Evolutionary conservation across 2,329 filamentous ascomycete species (phyloP), one percentile per base, ranked within the genome.

Genomic region (Colletotrichum aenigma): DNA sequence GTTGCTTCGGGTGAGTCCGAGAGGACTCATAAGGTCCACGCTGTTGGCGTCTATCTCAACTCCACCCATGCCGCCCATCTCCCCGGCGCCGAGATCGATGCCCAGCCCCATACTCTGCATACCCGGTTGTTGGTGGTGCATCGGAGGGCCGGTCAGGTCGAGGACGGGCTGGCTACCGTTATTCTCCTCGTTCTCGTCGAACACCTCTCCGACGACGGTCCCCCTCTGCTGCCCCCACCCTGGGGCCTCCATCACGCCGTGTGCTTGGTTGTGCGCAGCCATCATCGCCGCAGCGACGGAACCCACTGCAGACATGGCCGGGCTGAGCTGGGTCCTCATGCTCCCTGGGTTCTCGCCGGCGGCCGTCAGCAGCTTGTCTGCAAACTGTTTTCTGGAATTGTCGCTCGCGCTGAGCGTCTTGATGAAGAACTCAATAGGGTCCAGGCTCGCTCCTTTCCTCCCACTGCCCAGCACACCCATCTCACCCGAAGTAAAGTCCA

Each of bases 361-460:
- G 71, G 87, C 86, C 65, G 84, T 82, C 7, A 87, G 79, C 4
- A 88, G 82, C 30, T 86, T 80, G 72, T 87, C 85, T 4, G 87
- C 86, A 69, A 85, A 88, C 75, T 86, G 84, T 24, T 81, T 82
- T 56, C 86, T 81, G 71, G 84, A 86, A 68, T 88, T 88, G 6
- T 86, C 86, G 48, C 85, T 87, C 7, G 84, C 83, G 65, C 85
- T 87, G 18, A 88, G 79, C 1, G 85, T 87, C 52, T 83, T 83
- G 16, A 88, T 83, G 77, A 88, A 88, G 21, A 87, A 84, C 75
- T 86, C 84, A 34, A 88, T 82, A 7, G 86, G 85, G 52, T 88
- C 86, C 34, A 85, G 79, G 1, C 79, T 79, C 2, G 83, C 81
- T 7, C 83, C 82, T 48, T 80, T 77, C 16, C 84, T 78, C 5